Evolutionary conservation across 257 asterid species (phyloP).

Genomic region (Penstemon barbatus): DNA sequence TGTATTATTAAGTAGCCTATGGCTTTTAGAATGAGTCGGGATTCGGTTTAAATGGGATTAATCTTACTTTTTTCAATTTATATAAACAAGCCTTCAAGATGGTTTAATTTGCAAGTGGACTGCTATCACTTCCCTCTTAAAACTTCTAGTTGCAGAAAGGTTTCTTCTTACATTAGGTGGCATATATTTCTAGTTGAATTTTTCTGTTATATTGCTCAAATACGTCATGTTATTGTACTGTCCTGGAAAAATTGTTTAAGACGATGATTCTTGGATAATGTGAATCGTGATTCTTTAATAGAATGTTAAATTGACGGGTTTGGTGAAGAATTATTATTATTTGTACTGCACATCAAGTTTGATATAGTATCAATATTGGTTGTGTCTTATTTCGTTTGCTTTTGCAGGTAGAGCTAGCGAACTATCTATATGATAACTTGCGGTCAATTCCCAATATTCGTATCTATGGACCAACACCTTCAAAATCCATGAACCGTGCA

Average conservation of each 20-base stretch:
- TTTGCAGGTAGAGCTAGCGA: conserved; percentile 68
- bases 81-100: too few species aligned
- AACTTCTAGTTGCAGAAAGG: too few species aligned
- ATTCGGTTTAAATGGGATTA: too few species aligned
- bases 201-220: background rate
- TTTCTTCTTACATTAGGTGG: too few species aligned
- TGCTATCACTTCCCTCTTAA: too few species aligned
- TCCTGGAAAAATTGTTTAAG: conserved; percentile 5
- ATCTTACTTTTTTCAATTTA: too few species aligned
- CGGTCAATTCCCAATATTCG: conserved; percentile 56
- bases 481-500: conserved; percentile 59
- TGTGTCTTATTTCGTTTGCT: background rate
- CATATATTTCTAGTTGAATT: background rate
- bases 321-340: conserved; percentile 4
- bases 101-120: too few species aligned
- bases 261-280: background rate
- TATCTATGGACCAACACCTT: conserved; percentile 86
- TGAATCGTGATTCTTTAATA: background rate
- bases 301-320: background rate
- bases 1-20: too few species aligned
- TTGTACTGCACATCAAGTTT: conserved; percentile 4
- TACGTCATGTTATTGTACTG: background rate
- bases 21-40: too few species aligned
- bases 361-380: background rate
- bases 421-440: conserved; percentile 61